Evolutionary conservation across 208 protist species (phyloP).

Genomic region (Acanthamoeba lenticulata): DNA sequence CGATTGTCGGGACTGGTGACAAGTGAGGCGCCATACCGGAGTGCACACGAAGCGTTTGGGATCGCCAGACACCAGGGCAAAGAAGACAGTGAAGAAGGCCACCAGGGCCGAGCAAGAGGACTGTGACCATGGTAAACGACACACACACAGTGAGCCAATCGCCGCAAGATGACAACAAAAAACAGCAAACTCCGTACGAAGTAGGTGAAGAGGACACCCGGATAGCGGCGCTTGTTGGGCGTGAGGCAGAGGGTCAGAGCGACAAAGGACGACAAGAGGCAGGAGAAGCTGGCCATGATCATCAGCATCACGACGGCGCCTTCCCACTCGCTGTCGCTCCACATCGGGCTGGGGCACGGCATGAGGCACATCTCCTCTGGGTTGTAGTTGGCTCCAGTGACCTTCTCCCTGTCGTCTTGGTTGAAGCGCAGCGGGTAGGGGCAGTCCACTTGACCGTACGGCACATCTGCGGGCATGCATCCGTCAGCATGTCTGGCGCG

Average conservation of each 20-base stretch:
- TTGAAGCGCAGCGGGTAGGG: constrained; percentile 35
- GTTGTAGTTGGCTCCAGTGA: background rate
- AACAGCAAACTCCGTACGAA: no score
- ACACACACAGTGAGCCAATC: no score
- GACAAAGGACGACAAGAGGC: background rate
- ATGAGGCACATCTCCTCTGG: background rate
- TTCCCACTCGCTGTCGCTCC: background rate
- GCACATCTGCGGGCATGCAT: background rate
- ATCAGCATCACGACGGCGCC: background rate
- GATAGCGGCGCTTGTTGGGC: background rate
- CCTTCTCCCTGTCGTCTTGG: background rate
- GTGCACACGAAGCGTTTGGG: constrained; percentile 3
- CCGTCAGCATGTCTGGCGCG: no score
- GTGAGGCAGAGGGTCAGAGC: background rate
- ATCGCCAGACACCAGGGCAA: background rate
- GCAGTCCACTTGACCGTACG: constrained; percentile 40
- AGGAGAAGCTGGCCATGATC: background rate
- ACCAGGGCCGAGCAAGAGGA: background rate
- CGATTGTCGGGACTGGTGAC: background rate
- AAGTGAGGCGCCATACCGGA: background rate
- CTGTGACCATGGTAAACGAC: background rate
- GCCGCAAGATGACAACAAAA: no score
- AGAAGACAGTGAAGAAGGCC: background rate
- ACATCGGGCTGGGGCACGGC: constrained; percentile 47
- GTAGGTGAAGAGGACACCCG: background rate